These are phyloP conservation scores for Populus hybrid DNA, from an alignment of 441 rosid species.

Conservation along the genomic window DNA sequence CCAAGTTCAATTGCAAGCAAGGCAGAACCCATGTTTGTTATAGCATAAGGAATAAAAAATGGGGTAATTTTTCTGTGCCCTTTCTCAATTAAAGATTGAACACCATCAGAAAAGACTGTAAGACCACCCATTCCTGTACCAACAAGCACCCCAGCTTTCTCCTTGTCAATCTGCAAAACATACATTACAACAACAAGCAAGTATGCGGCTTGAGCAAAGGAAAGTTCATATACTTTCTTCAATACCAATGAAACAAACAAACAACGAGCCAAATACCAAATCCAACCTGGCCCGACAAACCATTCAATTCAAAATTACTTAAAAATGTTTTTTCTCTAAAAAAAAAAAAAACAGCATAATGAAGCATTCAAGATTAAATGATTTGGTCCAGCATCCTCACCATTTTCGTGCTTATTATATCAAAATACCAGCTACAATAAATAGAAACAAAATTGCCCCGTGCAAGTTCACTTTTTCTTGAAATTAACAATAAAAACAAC, in stretches of 20 bases:
- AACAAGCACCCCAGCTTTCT: conserved; percentile 80
- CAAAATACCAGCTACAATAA: not conserved
- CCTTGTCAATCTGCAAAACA: conserved; percentile 65
- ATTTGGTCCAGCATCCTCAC: not conserved
- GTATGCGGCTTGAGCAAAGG: not conserved
- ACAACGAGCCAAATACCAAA: not conserved
- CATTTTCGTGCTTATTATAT: not conserved
- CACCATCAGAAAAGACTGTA: conserved; percentile 83
- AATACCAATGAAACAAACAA: not conserved
- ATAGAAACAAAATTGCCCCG: not conserved
- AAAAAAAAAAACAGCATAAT: not conserved
- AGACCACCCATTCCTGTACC: conserved; percentile 99
- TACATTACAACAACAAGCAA: not conserved
- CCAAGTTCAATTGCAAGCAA: conserved; percentile 88
- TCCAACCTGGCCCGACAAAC: not conserved
- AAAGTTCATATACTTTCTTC: not conserved
- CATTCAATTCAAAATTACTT: not conserved
- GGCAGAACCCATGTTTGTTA: conserved; percentile 96
- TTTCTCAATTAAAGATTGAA: conserved; percentile 72
- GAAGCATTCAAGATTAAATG: not conserved
- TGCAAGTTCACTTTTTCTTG: not conserved
- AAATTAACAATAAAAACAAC: not conserved
- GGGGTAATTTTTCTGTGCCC: conserved; percentile 88
- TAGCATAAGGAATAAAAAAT: conserved; percentile 90
- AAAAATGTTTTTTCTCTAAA: not conserved